A percentile compares a stretch with the other conserved stretches of the same genome.
These are phyloP conservation scores for Erigeron canadensis DNA, from an alignment of 129 eudicot species.

Conservation along the genomic window DNA sequence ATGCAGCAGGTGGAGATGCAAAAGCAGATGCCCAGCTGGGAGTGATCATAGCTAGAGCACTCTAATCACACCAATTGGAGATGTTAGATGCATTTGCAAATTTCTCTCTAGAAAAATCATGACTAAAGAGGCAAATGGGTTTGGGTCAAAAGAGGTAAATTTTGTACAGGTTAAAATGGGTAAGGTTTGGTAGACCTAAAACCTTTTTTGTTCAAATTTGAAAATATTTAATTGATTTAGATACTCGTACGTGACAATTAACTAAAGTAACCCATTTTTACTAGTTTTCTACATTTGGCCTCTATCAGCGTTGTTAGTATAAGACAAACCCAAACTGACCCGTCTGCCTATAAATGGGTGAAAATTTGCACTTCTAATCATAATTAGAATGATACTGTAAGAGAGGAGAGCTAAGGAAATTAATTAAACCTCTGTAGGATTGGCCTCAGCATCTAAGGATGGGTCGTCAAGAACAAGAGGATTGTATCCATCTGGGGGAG, in stretches of 20 bases:
- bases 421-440: constrained; percentile 65
- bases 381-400: background rate
- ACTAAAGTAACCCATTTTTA: background rate
- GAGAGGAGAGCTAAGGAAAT: background rate
- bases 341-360: too few species aligned
- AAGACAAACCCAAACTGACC: background rate
- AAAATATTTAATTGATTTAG: background rate
- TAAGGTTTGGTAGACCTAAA: background rate
- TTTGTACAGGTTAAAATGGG: background rate
- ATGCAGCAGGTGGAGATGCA: constrained; percentile 97
- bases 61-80: constrained; percentile 41
- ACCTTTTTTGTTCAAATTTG: background rate
- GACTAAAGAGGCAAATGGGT: background rate
- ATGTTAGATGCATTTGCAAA: constrained; percentile 1
- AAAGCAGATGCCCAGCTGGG: constrained; percentile 97
- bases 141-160: background rate
- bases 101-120: background rate
- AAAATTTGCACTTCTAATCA: too few species aligned
- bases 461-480: constrained; percentile 81
- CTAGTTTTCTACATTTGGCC: too few species aligned
- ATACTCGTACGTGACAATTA: background rate
- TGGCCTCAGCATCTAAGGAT: constrained; percentile 73
- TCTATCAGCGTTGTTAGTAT: background rate
- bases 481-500: constrained; percentile 67
- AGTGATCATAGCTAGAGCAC: constrained; percentile 83